Percentiles rank a stretch among this genome's conserved stretches.
These are phyloP conservation scores for Euclidium syriacum DNA, from an alignment of 345 rosid genomes.

Conservation along the genomic window DNA sequence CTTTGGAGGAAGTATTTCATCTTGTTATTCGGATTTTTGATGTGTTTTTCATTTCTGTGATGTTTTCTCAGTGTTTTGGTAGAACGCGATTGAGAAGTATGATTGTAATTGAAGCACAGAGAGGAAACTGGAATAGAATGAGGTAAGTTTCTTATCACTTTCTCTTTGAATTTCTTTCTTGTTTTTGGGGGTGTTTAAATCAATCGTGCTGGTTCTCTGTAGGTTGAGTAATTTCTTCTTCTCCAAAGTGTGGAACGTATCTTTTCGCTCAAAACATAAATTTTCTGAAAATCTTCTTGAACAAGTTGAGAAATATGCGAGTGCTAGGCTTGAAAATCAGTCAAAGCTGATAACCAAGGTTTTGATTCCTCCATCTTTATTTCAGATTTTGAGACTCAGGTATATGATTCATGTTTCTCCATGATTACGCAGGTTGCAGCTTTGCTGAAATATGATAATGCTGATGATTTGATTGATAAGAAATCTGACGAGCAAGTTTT, in stretches of 20 bases:
- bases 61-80: constrained; percentile 35
- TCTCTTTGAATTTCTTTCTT: neutral
- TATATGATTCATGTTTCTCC: constrained; percentile 3
- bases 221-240: constrained; percentile 43
- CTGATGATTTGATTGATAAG: constrained; percentile 44
- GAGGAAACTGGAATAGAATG: constrained; percentile 40
- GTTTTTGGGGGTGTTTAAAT: neutral
- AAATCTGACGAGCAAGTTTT: constrained; percentile 32
- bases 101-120: constrained; percentile 35
- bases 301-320: constrained; percentile 32
- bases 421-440: constrained; percentile 47
- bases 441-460: constrained; percentile 42
- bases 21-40: neutral
- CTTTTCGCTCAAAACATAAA: constrained; percentile 48
- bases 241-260: constrained; percentile 31
- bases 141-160: constrained; percentile 28
- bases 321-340: constrained; percentile 34
- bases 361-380: neutral
- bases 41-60: neutral
- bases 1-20: neutral
- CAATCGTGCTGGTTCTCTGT: constrained; percentile 6
- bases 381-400: neutral
- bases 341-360: constrained; percentile 55
- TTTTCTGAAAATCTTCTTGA: constrained; percentile 37
- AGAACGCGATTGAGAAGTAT: constrained; percentile 38